These are phyloP conservation scores for Penicillium nordicum DNA, from an alignment of 2,329 filamentous ascomycete genomes.

Conservation along the genomic window DNA sequence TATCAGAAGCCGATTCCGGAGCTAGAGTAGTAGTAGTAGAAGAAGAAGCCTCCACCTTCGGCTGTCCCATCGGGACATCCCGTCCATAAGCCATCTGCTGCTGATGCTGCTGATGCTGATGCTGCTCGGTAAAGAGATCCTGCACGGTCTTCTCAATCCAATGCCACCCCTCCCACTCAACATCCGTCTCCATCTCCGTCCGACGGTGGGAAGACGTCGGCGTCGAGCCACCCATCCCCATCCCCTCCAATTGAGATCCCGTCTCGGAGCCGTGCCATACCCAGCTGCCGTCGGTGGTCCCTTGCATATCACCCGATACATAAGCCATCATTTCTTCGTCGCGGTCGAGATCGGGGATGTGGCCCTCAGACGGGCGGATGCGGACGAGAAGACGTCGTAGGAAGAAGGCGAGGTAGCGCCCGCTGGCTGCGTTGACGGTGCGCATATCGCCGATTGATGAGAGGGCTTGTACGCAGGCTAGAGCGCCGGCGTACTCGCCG, in stretches of 20 bases:
- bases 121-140: slow-evolving; percentile 31
- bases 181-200: slow-evolving; percentile 55
- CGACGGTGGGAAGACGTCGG: slow-evolving; percentile 15
- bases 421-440: slow-evolving; percentile 72
- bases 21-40: slow-evolving; percentile 16
- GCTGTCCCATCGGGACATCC: slow-evolving; percentile 19
- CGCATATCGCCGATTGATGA: slow-evolving; percentile 67
- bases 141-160: slow-evolving; percentile 64
- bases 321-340: slow-evolving; percentile 91
- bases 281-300: slow-evolving; percentile 73
- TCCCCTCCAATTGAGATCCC: slow-evolving; percentile 35
- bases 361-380: slow-evolving; percentile 39
- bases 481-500: slow-evolving; percentile 68
- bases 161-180: slow-evolving; percentile 79
- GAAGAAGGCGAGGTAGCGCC: slow-evolving; percentile 79
- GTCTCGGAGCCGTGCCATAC: slow-evolving; percentile 68
- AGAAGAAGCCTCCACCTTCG: slow-evolving; percentile 10
- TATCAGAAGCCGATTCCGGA: slow-evolving; percentile 24
- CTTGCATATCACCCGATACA: slow-evolving; percentile 81
- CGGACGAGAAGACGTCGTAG: slow-evolving; percentile 62
- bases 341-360: slow-evolving; percentile 47
- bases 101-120: slow-evolving; percentile 7
- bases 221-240: slow-evolving; percentile 17
- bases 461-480: slow-evolving; percentile 68
- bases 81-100: slow-evolving; percentile 4